These are phyloP conservation scores for Phytophthora ramorum DNA, from an alignment of 352 stramenopile species.

Conservation along the genomic window DNA sequence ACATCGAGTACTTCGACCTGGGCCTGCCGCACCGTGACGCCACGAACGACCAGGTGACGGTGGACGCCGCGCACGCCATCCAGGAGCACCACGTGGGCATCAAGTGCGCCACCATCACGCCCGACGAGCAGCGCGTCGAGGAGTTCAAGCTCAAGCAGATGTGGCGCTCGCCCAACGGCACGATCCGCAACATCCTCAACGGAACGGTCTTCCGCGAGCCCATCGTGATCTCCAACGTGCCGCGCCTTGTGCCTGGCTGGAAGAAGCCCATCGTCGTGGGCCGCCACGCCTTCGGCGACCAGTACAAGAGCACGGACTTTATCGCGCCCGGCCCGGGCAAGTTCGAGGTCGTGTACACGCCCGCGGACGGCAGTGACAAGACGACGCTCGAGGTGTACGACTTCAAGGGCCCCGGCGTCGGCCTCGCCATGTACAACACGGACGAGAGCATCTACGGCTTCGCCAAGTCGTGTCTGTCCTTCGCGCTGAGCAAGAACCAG, in stretches of 20 bases:
- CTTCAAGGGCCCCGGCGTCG: constrained; percentile 78
- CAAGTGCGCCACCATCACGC: constrained; percentile 92
- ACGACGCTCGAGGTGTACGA: constrained; percentile 72
- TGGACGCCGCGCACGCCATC: constrained; percentile 85
- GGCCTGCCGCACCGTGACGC: constrained; percentile 78
- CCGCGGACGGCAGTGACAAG: constrained; percentile 51
- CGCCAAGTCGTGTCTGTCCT: constrained; percentile 71
- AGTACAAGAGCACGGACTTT: constrained; percentile 91
- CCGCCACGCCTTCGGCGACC: constrained; percentile 89
- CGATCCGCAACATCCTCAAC: constrained; percentile 84
- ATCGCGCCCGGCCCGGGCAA: constrained; percentile 68
- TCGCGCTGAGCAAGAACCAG: constrained; percentile 66
- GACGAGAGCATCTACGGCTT: constrained; percentile 83
- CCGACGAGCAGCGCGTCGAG: constrained; percentile 82
- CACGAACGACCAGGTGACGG: constrained; percentile 85
- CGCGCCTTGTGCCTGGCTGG: constrained; percentile 86
- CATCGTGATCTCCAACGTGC: constrained; percentile 88
- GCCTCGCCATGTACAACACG: constrained; percentile 92
- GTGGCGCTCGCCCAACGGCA: constrained; percentile 87
- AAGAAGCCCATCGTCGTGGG: constrained; percentile 89
- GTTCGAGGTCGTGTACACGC: constrained; percentile 85
- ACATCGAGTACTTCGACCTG: constrained; percentile 90
- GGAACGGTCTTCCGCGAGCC: constrained; percentile 92
- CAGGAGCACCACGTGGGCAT: constrained; percentile 84
- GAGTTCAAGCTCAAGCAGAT: constrained; percentile 90